Evolutionary conservation across 495 filamentous ascomycete genomes (phyloP), one percentile per base, ranked within the genome.

Genomic region (Letharia columbiana): DNA sequence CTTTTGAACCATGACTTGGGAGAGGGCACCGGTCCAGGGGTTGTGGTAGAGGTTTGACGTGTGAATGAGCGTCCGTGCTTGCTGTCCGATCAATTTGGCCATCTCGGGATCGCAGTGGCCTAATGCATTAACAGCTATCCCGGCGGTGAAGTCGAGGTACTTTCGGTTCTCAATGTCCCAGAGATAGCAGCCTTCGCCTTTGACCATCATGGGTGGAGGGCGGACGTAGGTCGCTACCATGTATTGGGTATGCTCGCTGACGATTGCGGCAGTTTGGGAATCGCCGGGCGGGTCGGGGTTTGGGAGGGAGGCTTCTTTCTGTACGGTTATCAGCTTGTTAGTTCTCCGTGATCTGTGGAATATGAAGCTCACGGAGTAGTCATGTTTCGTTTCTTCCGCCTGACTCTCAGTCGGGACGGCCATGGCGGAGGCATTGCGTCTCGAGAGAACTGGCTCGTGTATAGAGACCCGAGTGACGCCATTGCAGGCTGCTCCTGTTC

Each of bases 211-310:
- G 11, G 90, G 91, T 47, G 87, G 81, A n/a, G 94, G 93, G 45
- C 94, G 89, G 62, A 90, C 87, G 75, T 98, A 98, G 57, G 94
- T 98, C 31, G 91, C 86, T 8, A 98, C 89, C 92, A 98, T 96
- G 78, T 83, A 96, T 1, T 89, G 88, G 15, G 86, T 78, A 63
- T 91, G 86, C 49, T 89, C 83, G 35, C 83, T 79, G 65, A 96
- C 81, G 57, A 96, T 80, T 33, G 85, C 81, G n/a, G 84, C 81
- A 59, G 90, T 92, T 64, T 82, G 74, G 23, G 92, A 96, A 75
- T 96, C 89, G 5, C 82, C 66, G 1, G 87, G 69, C 15, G 94
- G 94, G 74, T 98, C 94, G 33, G 89, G 81, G 67, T 88, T 90
- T 4, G 90, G 82, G 18, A 95, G 75, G 37, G 78, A 70, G 11